Base-by-base conservation (phyloP, 441 rosid genomes). In the Erysimum cheiri region DNA sequence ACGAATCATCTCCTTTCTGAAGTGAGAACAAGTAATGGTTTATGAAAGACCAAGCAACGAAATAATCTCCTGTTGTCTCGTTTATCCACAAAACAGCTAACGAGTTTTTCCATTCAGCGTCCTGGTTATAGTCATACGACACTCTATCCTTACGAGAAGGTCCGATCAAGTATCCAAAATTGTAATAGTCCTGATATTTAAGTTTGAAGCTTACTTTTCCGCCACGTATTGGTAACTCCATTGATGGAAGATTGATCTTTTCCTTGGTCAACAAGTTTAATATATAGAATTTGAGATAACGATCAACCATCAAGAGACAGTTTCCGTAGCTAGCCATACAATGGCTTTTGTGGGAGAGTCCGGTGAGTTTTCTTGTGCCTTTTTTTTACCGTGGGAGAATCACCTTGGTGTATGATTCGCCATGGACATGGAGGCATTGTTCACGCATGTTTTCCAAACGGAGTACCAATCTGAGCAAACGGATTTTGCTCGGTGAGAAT, bases 401-500 rank as follows among this genome's bases (percentile, higher is more conserved):
- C 15, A 50, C 74, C 67, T 13, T 28, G 32, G 74, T 70, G 74
- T 60, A 60, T 39, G 44, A 50, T 29, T 28, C 3, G 67, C 12
- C 4, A 10, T 8, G 60, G 60, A 19, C 17, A 49, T 1, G 36
- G 60, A 31, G 53, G 67, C 15, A n/a, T 2, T 56, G 35, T 60
- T 39, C 3, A 4, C 3, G 35, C 53, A 60, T 39, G 67, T 60
- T 60, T 70, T 70, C 60, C 60, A 49, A 3, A 60, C 28, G 15
- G 53, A 9, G 4, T 12, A 70, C 67, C 60, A 60, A 39, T 13
- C 7, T 32, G 35, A 60, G 26, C 74, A 70, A 19, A 70, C 74
- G 7, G 15, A 3, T 60, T 70, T 70, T 12, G 67, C 52, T 31
- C 24, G 43, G 74, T 70, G 60, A 50, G 52, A 60, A 40, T 40